Percentiles rank a stretch among this genome's conserved stretches.
These are phyloP conservation scores for Aspergillus ustus DNA, from an alignment of 2,329 filamentous ascomycete species.

Conservation along the genomic window DNA sequence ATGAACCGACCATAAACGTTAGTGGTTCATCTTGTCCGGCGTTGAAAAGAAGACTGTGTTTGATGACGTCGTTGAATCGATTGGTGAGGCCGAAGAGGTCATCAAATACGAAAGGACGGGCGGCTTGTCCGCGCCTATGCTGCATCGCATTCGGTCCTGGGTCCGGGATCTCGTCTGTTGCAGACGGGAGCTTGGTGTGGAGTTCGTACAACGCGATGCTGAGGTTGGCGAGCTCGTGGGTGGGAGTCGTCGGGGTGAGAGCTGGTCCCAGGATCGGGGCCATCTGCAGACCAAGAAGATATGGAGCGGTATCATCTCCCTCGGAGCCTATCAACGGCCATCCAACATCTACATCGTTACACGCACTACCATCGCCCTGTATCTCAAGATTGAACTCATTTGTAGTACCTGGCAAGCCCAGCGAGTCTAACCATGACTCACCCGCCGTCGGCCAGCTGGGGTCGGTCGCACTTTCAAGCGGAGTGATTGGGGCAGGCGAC, in stretches of 20 bases:
- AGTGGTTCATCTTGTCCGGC: not conserved
- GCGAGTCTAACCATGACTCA: not conserved
- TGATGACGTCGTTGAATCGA: not conserved
- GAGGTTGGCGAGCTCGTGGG: not conserved
- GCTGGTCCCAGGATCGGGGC: no score
- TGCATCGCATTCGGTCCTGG: not conserved
- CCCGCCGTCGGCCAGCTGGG: no score
- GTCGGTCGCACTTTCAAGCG: not conserved
- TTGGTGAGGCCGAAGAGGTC: not conserved
- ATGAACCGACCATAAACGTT: not conserved
- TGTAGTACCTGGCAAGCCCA: not conserved
- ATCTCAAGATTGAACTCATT: not conserved
- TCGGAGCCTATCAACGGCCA: not conserved
- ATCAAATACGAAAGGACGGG: not conserved
- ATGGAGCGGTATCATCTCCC: not conserved
- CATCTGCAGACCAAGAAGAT: not conserved
- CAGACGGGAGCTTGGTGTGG: not conserved
- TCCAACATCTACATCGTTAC: not conserved
- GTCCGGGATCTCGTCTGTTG: not conserved
- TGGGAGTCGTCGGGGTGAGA: not conserved
- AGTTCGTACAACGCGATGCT: not conserved
- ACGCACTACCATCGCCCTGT: not conserved
- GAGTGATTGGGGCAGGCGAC: not conserved
- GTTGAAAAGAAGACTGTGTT: not conserved
- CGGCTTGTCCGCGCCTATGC: not conserved